Evolutionary conservation across 1,284 basidiomycete species (phyloP).

Genomic region (Gymnopus androsaceus): DNA sequence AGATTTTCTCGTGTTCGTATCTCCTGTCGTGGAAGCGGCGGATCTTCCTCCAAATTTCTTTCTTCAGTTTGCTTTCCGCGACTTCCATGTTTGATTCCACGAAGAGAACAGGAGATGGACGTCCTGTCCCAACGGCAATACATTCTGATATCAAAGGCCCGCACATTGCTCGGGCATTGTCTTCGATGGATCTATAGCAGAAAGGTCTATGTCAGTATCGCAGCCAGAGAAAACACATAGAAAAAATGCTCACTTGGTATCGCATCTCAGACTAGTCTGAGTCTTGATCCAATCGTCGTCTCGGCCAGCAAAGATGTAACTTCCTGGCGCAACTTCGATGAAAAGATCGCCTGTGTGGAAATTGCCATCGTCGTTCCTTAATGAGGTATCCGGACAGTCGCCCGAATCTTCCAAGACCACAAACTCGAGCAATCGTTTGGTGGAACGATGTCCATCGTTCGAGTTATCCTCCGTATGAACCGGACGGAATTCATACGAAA

Average conservation of each 20-base stretch:
- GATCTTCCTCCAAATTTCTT: constrained; percentile 65
- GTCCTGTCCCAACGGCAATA: constrained; percentile 65
- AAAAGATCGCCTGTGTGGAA: constrained; percentile 66
- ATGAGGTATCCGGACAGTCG: constrained; percentile 50
- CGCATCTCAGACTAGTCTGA: constrained; percentile 54
- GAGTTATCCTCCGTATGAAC: constrained; percentile 32
- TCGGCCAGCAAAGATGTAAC: constrained; percentile 54
- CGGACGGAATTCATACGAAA: constrained; percentile 61
- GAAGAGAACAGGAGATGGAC: constrained; percentile 65
- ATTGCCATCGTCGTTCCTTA: constrained; percentile 49
- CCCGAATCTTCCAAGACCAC: constrained; percentile 50
- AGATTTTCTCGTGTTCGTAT: constrained; percentile 71
- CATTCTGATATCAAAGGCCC: constrained; percentile 58
- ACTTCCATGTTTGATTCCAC: constrained; percentile 53
- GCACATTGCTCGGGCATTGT: constrained; percentile 60
- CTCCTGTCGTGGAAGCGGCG: constrained; percentile 63
- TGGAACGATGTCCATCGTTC: constrained; percentile 31
- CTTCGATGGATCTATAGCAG: constrained; percentile 56
- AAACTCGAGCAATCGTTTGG: constrained; percentile 47
- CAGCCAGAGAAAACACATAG: neutral
- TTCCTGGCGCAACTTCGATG: constrained; percentile 46
- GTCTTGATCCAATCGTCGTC: constrained; percentile 68
- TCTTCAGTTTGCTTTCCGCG: constrained; percentile 56
- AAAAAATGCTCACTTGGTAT: constrained; percentile 50
- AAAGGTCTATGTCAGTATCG: neutral